A percentile compares a stretch with the other conserved stretches of the same genome.
These are phyloP conservation scores for Cordia subcordata DNA, from an alignment of 257 asterid species.

Conservation along the genomic window DNA sequence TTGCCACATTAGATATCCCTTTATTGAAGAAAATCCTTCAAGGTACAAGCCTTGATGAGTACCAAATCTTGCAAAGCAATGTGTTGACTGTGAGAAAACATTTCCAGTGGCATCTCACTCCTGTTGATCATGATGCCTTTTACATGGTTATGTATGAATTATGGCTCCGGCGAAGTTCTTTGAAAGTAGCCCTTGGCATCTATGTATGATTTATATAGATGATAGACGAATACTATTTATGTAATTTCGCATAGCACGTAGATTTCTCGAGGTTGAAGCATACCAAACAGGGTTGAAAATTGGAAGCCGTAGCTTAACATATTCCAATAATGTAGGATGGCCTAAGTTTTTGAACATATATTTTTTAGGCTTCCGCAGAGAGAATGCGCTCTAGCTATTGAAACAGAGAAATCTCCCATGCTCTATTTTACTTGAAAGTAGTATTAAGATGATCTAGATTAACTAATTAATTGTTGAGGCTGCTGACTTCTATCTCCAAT, in stretches of 20 bases:
- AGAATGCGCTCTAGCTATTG: too few relatives aligned
- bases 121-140: constrained; percentile 77
- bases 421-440: too few relatives aligned
- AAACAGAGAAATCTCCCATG: too few relatives aligned
- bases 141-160: constrained; percentile 78
- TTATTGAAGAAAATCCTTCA: constrained; percentile 57
- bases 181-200: constrained; percentile 19
- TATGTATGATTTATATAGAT: neutral
- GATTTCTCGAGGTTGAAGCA: too few relatives aligned
- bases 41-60: constrained; percentile 36
- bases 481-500: too few relatives aligned
- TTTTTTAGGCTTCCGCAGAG: too few relatives aligned
- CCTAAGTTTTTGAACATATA: too few relatives aligned
- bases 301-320: too few relatives aligned
- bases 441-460: too few relatives aligned
- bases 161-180: constrained; percentile 68
- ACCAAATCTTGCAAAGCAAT: constrained; percentile 37
- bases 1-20: constrained; percentile 77
- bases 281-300: too few relatives aligned
- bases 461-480: too few relatives aligned
- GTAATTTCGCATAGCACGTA: neutral
- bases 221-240: neutral
- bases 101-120: constrained; percentile 74
- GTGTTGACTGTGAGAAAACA: constrained; percentile 60
- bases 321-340: too few relatives aligned